These are phyloP conservation scores for Corrigiola litoralis DNA, from an alignment of 179 eudicot genomes.

Conservation along the genomic window DNA sequence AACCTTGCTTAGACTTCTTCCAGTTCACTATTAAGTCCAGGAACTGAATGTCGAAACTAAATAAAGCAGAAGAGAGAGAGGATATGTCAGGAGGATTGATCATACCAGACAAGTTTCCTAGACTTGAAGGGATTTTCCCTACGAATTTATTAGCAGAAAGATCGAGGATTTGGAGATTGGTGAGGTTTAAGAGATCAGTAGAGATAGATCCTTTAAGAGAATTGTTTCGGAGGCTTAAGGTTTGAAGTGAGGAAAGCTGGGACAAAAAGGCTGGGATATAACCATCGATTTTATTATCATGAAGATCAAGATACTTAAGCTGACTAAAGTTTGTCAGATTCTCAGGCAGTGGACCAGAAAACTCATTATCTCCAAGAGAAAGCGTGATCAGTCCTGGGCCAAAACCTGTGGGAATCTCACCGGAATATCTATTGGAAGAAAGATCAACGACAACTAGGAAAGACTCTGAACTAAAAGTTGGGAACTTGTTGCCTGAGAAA, in stretches of 20 bases:
- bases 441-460: slow-evolving; percentile 50
- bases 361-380: slow-evolving; percentile 43
- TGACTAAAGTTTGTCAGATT: slow-evolving; percentile 29
- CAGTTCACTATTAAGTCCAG: slow-evolving; percentile 49
- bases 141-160: slow-evolving; percentile 38
- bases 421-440: slow-evolving; percentile 41
- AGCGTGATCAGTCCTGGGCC: slow-evolving; percentile 30
- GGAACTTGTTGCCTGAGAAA: slow-evolving; percentile 42
- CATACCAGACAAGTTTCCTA: slow-evolving; percentile 48
- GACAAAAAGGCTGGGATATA: slow-evolving; percentile 35
- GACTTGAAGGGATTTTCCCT: slow-evolving; percentile 28
- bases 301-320: slow-evolving; percentile 56
- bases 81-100: slow-evolving; percentile 29
- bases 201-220: slow-evolving; percentile 45
- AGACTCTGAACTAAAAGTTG: slow-evolving; percentile 35
- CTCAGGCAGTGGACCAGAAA: slow-evolving; percentile 44
- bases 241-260: slow-evolving; percentile 35
- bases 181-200: slow-evolving; percentile 27
- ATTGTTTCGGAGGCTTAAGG: slow-evolving; percentile 49
- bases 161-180: slow-evolving; percentile 47
- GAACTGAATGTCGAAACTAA: slow-evolving; percentile 38
- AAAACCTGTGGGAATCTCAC: slow-evolving; percentile 44
- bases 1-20: slow-evolving; percentile 45
- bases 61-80: slow-evolving; percentile 26
- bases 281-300: slow-evolving; percentile 45